Conservation (phyloP, 768 basidiomycete species). For the Phylloporus sp. region DNA sequence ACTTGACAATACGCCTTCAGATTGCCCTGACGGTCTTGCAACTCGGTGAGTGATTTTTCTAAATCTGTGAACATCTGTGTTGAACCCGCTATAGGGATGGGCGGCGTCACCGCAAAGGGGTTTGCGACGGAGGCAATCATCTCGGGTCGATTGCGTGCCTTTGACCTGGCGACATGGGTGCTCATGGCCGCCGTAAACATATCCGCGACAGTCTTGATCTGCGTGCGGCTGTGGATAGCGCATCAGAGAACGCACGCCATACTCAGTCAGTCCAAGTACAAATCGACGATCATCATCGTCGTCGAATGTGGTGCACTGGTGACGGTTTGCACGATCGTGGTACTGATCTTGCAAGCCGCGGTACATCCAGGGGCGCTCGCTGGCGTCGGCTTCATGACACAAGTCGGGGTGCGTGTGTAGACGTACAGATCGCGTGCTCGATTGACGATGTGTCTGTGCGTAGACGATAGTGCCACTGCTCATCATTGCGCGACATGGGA, state of each 20-base stretch:
- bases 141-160: neutral
- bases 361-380: conserved; percentile 6
- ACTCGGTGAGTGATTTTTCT: conserved; percentile 8
- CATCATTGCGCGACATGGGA: conserved; percentile 16
- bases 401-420: conserved; percentile 8
- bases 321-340: conserved; percentile 9
- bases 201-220: conserved; percentile 15
- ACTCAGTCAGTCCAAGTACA: conserved; percentile 9
- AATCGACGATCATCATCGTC: conserved; percentile 14
- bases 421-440: neutral
- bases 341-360: conserved; percentile 13
- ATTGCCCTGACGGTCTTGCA: conserved; percentile 11
- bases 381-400: conserved; percentile 18
- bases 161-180: conserved; percentile 13
- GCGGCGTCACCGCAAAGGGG: conserved; percentile 8
- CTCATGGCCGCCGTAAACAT: conserved; percentile 16
- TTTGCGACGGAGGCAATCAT: conserved; percentile 1
- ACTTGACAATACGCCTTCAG: neutral
- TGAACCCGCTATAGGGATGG: conserved; percentile 5
- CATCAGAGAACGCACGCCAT: neutral
- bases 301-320: conserved; percentile 23
- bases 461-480: conserved; percentile 16
- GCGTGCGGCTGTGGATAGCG: conserved; percentile 14
- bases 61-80: no score
- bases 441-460: neutral